Conservation (phyloP, 768 basidiomycete species). For the Termitomyces sp. region DNA sequence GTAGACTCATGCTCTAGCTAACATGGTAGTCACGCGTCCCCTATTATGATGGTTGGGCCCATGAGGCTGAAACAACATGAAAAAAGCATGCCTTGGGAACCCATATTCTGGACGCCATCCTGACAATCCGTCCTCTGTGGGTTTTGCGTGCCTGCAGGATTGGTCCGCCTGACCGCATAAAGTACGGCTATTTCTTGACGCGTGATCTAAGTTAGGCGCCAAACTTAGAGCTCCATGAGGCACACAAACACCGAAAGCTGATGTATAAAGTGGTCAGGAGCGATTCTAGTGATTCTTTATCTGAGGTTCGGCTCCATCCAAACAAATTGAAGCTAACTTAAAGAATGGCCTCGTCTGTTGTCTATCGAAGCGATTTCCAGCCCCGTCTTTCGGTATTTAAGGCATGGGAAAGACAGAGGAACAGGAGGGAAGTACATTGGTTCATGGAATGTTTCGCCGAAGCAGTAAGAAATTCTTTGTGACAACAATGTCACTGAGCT, state of each 20-base stretch:
- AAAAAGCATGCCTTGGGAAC: no score
- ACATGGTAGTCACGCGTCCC: not conserved
- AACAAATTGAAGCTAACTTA: not conserved
- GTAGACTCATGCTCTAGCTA: not conserved
- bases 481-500: not conserved
- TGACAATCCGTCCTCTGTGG: not conserved
- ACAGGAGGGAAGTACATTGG: constrained; percentile 40
- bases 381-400: constrained; percentile 32
- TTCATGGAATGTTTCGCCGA: constrained; percentile 58
- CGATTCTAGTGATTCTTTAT: no score
- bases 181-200: not conserved
- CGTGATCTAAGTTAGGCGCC: not conserved
- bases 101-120: not conserved
- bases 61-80: no score
- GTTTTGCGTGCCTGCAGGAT: not conserved
- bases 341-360: constrained; percentile 15
- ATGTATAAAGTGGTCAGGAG: not conserved
- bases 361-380: constrained; percentile 37
- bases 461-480: constrained; percentile 28
- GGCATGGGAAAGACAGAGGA: constrained; percentile 45
- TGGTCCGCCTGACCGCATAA: not conserved
- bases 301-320: not conserved
- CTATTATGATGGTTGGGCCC: not conserved
- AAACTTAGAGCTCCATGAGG: not conserved
- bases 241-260: not conserved